Evolutionary conservation across 106 monocot species (phyloP).

Genomic region (Ottelia alismoides): DNA sequence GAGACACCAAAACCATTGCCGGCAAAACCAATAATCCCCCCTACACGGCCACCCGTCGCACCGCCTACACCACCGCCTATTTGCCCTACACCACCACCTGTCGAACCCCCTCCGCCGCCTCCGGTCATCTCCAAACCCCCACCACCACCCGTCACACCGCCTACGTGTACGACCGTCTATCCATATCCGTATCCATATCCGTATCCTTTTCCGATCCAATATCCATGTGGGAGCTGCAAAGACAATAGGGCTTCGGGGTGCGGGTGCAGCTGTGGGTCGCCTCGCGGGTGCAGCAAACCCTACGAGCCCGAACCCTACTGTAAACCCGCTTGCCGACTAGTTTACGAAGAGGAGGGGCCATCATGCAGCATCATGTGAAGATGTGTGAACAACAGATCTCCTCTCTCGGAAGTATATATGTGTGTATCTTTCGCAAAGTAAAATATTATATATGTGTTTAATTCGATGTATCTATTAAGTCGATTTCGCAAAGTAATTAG

Average conservation of each 20-base stretch:
- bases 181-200: not conserved
- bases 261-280: conserved; percentile 4
- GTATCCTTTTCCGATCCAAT: not conserved
- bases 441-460: no score
- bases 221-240: not conserved
- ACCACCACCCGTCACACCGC: not conserved
- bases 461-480: no score
- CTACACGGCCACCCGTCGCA: not conserved
- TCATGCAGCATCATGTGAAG: no score
- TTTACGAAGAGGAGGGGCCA: no score
- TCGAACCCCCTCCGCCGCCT: not conserved
- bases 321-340: no score
- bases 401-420: no score
- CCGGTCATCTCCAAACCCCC: not conserved
- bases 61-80: not conserved
- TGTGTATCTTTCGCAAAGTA: no score
- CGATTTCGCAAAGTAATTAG: no score
- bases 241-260: not conserved
- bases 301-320: no score
- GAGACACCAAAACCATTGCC: not conserved
- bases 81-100: not conserved
- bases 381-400: no score
- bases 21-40: not conserved
- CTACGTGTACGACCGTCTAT: not conserved
- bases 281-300: not conserved